Percentiles rank a stretch among this genome's conserved stretches.
phyloP scores from a whole-genome alignment of 129 eudicot genomes.

The Escallonia herrerae region DNA sequence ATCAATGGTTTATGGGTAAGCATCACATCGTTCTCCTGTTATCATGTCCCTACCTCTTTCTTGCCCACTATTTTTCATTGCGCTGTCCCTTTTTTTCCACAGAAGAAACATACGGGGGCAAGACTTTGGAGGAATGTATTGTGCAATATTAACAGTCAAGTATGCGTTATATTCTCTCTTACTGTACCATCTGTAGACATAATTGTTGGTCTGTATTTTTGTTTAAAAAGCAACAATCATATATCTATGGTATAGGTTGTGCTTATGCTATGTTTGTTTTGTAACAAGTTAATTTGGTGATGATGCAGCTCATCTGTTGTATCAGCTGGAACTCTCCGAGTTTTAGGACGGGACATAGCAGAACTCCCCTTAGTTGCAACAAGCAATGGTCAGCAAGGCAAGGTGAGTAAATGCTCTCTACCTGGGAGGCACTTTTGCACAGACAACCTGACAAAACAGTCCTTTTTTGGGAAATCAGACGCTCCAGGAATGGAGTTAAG shows the following conservation, averaged over 20 bases:
- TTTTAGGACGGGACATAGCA: conserved; percentile 76
- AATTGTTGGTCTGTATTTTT: not conserved
- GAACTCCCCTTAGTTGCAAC: conserved; percentile 97
- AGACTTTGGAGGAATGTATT: conserved; percentile 86
- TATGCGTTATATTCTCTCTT: conserved; percentile 20
- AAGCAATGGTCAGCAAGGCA: conserved; percentile 62
- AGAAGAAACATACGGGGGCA: conserved; percentile 86
- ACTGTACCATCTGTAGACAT: not conserved
- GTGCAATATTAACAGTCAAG: conserved; percentile 86
- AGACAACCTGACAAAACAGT: not conserved
- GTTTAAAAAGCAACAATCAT: too few species aligned
- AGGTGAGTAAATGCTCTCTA: conserved; percentile 40
- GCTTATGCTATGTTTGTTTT: not conserved
- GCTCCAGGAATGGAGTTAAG: too few species aligned
- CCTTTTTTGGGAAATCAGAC: not conserved
- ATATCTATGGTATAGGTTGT: too few species aligned
- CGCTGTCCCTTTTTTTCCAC: conserved; percentile 1
- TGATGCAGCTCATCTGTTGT: conserved; percentile 73
- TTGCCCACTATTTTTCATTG: not conserved
- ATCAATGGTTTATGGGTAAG: conserved; percentile 93
- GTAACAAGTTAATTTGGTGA: not conserved
- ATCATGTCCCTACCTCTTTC: not conserved
- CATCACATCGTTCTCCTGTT: conserved; percentile 1
- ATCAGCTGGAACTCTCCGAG: conserved; percentile 75
- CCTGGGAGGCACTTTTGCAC: not conserved